Conservation (phyloP, 331 rosid species). For the Malus hybrid region DNA sequence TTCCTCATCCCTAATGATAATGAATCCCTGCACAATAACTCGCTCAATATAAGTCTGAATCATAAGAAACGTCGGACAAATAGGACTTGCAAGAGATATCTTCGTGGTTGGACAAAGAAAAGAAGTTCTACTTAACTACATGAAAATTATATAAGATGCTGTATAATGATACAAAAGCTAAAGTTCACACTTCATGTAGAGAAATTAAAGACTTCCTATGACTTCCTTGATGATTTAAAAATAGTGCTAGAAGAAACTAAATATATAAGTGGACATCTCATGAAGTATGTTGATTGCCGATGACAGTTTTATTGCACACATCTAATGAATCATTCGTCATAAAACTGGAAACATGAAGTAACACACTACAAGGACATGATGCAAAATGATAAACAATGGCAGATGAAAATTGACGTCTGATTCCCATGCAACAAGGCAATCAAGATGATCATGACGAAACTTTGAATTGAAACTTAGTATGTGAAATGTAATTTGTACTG, state of each 20-base stretch:
- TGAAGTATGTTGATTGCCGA: neutral
- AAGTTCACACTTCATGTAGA: neutral
- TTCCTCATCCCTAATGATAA: slow-evolving; percentile 69
- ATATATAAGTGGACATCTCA: neutral
- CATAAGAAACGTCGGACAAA: neutral
- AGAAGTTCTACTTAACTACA: neutral
- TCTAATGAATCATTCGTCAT: neutral
- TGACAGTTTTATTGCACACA: neutral
- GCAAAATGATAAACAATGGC: neutral
- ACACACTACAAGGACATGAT: neutral
- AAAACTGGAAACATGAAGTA: neutral
- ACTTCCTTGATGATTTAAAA: neutral
- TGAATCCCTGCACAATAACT: slow-evolving; percentile 56
- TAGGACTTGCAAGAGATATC: neutral
- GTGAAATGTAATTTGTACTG: neutral
- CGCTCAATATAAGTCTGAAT: neutral
- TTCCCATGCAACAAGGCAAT: neutral
- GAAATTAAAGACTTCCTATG: neutral
- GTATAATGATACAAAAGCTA: neutral
- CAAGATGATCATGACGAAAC: neutral
- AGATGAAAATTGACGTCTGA: neutral
- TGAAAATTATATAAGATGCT: neutral
- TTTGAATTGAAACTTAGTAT: neutral
- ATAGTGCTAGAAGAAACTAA: neutral
- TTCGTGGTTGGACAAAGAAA: neutral